Percentiles rank a stretch among this genome's conserved stretches.
These are phyloP conservation scores for Neurospora tetrasperma DNA, from an alignment of 495 filamentous ascomycete genomes.

Conservation along the genomic window DNA sequence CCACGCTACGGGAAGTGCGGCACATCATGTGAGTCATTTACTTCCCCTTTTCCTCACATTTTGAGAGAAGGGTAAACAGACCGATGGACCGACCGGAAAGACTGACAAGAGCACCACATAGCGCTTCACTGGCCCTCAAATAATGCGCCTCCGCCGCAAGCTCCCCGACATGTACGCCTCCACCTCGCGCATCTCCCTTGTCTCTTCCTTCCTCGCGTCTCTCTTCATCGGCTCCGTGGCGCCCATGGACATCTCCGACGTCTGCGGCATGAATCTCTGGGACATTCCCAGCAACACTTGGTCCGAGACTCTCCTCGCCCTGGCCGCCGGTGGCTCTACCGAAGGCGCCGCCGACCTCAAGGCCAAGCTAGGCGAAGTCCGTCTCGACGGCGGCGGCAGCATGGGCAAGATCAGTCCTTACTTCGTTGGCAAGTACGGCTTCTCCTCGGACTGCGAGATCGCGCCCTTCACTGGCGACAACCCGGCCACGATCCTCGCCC, in stretches of 20 bases:
- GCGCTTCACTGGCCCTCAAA: conserved; percentile 98
- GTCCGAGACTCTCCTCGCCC: conserved; percentile 60
- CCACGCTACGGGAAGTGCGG: conserved; percentile 73
- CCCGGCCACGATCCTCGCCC: conserved; percentile 83
- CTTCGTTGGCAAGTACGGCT: conserved; percentile 68
- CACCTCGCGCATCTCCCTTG: conserved; percentile 80
- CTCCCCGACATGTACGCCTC: conserved; percentile 69
- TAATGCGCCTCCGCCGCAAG: conserved; percentile 72
- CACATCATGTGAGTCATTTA: conserved; percentile 66
- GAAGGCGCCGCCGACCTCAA: conserved; percentile 57
- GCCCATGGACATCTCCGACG: conserved; percentile 87
- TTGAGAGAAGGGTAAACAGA: background rate
- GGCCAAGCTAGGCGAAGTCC: conserved; percentile 69
- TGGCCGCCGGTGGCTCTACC: conserved; percentile 57
- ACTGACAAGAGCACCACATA: conserved; percentile 29
- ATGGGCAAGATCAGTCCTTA: conserved; percentile 66
- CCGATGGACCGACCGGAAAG: background rate
- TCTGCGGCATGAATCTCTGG: conserved; percentile 95
- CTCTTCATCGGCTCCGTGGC: conserved; percentile 79
- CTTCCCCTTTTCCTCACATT: background rate
- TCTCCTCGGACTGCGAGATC: conserved; percentile 62
- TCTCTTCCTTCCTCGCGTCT: conserved; percentile 90
- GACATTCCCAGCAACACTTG: conserved; percentile 67
- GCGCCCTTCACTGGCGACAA: conserved; percentile 92
- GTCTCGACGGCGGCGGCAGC: conserved; percentile 66